These are phyloP conservation scores for Lactarius quietus DNA, from an alignment of 768 basidiomycete genomes.

Conservation along the genomic window DNA sequence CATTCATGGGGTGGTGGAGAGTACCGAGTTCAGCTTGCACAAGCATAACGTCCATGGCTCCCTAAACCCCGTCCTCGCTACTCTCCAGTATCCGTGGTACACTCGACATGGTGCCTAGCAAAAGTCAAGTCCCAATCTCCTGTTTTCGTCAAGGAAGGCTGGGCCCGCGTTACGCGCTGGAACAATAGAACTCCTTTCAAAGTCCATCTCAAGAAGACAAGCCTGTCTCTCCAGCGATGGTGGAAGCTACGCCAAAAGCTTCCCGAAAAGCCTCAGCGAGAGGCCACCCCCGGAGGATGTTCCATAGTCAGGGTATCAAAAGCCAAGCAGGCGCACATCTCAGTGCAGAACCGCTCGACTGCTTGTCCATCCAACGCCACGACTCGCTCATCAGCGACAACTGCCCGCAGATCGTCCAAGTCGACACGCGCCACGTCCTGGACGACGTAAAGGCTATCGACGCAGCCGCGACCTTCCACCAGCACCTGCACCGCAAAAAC, in stretches of 20 bases:
- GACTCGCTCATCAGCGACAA: slow-evolving; percentile 40
- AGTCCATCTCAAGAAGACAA: slow-evolving; percentile 48
- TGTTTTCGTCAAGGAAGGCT: slow-evolving; percentile 40
- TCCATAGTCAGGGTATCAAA: slow-evolving; percentile 46
- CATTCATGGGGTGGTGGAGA: slow-evolving; percentile 60
- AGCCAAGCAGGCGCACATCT: slow-evolving; percentile 47
- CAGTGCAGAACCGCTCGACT: slow-evolving; percentile 41
- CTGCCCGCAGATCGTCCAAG: slow-evolving; percentile 37
- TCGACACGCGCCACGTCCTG: slow-evolving; percentile 36
- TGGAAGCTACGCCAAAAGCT: slow-evolving; percentile 44
- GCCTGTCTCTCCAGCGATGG: slow-evolving; percentile 42
- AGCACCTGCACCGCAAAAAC: slow-evolving; percentile 53
- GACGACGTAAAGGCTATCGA: slow-evolving; percentile 42
- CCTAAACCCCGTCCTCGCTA: slow-evolving; percentile 50
- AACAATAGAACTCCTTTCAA: slow-evolving; percentile 55
- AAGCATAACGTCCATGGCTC: slow-evolving; percentile 59
- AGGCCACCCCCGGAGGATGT: slow-evolving; percentile 39
- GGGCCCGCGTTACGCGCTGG: slow-evolving; percentile 54
- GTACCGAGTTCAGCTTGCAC: slow-evolving; percentile 59
- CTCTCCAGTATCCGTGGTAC: slow-evolving; percentile 50
- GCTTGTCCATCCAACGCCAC: slow-evolving; percentile 44
- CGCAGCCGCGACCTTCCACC: slow-evolving; percentile 56
- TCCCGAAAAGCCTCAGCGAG: slow-evolving; percentile 34
- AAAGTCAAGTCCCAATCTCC: slow-evolving; percentile 37
- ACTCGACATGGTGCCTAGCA: slow-evolving; percentile 57